Conservation (phyloP, 179 eudicot genomes). For the Sideroxylon spinosum region DNA sequence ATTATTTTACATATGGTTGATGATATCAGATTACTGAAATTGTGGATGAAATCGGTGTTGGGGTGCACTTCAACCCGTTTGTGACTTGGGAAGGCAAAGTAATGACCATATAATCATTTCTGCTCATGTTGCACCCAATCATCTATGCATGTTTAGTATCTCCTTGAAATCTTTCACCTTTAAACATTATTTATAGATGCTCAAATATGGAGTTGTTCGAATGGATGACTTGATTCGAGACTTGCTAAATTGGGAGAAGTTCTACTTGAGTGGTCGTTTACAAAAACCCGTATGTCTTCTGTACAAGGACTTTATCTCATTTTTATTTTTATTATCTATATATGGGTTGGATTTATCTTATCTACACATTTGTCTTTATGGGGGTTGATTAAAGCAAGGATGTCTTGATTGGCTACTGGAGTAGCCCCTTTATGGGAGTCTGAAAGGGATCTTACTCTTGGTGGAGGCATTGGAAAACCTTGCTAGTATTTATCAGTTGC, state of each 20-base stretch:
- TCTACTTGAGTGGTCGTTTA: conserved; percentile 81
- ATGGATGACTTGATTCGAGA: conserved; percentile 74
- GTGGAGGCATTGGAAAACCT: not conserved
- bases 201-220: conserved; percentile 90
- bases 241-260: conserved; percentile 64
- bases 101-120: conserved; percentile 16
- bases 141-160: conserved; percentile 10
- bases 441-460: not conserved
- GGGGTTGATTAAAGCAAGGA: not conserved
- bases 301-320: not conserved
- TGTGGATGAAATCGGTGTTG: conserved; percentile 77
- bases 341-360: not conserved
- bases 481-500: not conserved
- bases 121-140: not conserved
- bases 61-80: conserved; percentile 94
- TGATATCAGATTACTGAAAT: conserved; percentile 52
- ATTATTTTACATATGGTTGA: conserved; percentile 8
- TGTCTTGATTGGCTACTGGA: not conserved
- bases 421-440: not conserved
- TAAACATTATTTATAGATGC: conserved; percentile 37
- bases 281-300: conserved; percentile 77
- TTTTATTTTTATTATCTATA: not conserved
- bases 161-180: conserved; percentile 9
- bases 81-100: conserved; percentile 70
- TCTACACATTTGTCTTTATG: not conserved